Evolutionary conservation across 2,329 filamentous ascomycete species (phyloP).

Genomic region (Dactylellina parvicollis): DNA sequence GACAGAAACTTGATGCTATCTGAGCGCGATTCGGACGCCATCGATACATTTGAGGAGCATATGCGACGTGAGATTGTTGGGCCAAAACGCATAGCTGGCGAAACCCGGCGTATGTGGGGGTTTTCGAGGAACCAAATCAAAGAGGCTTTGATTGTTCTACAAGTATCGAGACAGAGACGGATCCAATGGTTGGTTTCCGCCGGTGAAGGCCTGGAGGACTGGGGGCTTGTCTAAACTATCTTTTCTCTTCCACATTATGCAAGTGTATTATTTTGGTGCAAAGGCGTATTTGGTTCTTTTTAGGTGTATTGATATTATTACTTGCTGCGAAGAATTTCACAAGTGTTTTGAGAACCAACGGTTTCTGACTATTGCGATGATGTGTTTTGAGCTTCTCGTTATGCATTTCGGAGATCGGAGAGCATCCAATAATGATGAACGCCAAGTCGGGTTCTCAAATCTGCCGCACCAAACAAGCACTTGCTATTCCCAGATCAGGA

Average conservation of each 20-base stretch:
- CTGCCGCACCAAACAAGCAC: constrained; percentile 7
- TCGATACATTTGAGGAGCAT: constrained; percentile 44
- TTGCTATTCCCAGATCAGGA: no score
- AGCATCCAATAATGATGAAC: constrained; percentile 9
- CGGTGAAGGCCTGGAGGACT: constrained; percentile 43
- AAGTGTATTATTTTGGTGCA: constrained; percentile 1
- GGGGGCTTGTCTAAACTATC: constrained; percentile 33
- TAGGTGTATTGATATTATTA: neutral
- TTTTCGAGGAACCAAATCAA: constrained; percentile 50
- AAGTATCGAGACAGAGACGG: constrained; percentile 43
- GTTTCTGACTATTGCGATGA: neutral
- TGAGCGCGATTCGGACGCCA: constrained; percentile 31
- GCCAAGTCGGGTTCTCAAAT: constrained; percentile 13
- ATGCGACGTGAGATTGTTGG: constrained; percentile 48
- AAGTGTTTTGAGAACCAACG: neutral
- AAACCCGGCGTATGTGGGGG: constrained; percentile 49
- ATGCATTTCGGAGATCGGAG: neutral
- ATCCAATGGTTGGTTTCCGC: constrained; percentile 49
- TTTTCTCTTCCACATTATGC: neutral
- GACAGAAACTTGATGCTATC: constrained; percentile 26
- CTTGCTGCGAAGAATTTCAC: no score
- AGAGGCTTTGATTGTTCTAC: constrained; percentile 43
- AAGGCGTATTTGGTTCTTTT: neutral
- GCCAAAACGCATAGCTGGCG: constrained; percentile 32
- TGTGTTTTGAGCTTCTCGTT: constrained; percentile 1